Conservation (phyloP, 257 asterid genomes). For the Parsonsia alboflavescens region DNA sequence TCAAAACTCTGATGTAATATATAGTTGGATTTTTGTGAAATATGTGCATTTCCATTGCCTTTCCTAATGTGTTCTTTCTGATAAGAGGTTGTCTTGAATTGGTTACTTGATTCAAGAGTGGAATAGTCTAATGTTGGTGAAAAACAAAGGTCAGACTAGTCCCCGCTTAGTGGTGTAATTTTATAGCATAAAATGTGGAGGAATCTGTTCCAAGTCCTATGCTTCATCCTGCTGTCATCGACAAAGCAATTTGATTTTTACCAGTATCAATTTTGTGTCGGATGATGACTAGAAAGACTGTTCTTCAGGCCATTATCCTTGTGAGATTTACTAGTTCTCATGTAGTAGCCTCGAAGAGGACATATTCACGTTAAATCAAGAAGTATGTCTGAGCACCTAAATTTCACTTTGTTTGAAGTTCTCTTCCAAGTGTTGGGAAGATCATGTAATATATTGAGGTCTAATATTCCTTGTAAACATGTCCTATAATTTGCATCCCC, state of each 20-base stretch:
- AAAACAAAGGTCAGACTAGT: neutral
- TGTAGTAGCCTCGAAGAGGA: neutral
- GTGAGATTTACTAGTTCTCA: neutral
- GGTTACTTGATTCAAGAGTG: too few relatives aligned
- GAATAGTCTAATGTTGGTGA: neutral
- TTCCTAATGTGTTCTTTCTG: neutral
- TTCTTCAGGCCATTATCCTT: neutral
- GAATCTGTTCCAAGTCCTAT: neutral
- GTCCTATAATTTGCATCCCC: neutral
- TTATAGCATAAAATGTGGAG: neutral
- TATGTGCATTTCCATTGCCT: neutral
- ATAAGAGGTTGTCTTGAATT: neutral
- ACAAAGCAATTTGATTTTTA: constrained; percentile 29
- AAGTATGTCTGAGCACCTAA: neutral
- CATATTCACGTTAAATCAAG: neutral
- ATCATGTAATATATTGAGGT: neutral
- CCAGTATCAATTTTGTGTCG: neutral
- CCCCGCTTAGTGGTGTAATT: too few relatives aligned
- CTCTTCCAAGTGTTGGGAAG: neutral
- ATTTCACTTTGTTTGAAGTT: neutral
- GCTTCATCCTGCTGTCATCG: constrained; percentile 15
- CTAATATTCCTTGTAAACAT: neutral
- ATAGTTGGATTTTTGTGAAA: neutral
- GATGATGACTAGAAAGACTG: neutral
- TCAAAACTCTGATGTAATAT: neutral